A percentile compares a stretch with the other conserved stretches of the same genome.
These are phyloP conservation scores for Trichoderma gamsii DNA, from an alignment of 495 filamentous ascomycete species.

Conservation along the genomic window DNA sequence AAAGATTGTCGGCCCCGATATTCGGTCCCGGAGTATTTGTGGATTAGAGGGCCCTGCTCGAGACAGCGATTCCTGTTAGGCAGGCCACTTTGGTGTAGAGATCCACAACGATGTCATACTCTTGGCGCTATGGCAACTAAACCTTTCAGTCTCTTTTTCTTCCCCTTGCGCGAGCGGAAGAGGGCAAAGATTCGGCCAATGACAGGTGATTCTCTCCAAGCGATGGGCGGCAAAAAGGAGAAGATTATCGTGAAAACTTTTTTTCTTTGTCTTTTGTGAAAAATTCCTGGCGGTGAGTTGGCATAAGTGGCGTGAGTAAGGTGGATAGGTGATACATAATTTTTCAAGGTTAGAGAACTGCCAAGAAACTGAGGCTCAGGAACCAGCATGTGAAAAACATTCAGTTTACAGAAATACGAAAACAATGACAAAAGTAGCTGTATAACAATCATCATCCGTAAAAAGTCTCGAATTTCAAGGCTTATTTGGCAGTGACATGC, in stretches of 20 bases:
- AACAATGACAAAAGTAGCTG: too few species aligned
- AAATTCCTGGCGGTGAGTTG: too few species aligned
- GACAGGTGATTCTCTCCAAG: background rate
- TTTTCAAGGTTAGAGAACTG: too few species aligned
- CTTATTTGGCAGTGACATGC: background rate
- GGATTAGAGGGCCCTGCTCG: background rate
- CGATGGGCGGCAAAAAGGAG: too few species aligned
- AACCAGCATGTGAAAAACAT: too few species aligned
- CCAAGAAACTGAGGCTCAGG: too few species aligned
- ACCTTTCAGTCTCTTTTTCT: background rate
- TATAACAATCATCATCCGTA: too few species aligned
- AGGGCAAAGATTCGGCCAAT: background rate
- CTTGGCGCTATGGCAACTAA: background rate
- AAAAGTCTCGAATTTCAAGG: background rate
- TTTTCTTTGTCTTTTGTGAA: too few species aligned
- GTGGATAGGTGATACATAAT: too few species aligned
- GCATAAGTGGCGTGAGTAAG: too few species aligned
- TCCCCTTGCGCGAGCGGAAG: background rate
- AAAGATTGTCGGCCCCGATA: background rate
- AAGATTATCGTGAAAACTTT: too few species aligned
- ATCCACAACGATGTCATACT: constrained; percentile 10
- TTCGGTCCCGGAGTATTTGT: constrained; percentile 11
- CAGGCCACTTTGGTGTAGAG: background rate
- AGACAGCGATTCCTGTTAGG: constrained; percentile 5
- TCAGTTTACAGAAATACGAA: too few species aligned